Conservation (phyloP, 208 protist genomes). For the Wallacemonas sp. region DNA sequence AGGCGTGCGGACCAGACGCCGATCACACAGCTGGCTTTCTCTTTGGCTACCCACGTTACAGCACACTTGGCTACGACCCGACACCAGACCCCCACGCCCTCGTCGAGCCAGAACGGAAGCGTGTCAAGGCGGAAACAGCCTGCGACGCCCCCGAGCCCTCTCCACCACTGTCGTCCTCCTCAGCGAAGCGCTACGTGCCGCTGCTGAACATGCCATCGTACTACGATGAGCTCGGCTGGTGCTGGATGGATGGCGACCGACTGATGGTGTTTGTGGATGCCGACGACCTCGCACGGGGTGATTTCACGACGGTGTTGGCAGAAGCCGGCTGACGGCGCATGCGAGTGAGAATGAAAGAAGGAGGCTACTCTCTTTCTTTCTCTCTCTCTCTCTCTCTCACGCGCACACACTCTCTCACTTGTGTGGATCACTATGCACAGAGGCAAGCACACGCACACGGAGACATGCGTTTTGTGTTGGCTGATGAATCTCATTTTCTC, state of each 20-base stretch:
- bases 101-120: conserved; percentile 6
- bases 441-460: no score
- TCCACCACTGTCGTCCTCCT: background rate
- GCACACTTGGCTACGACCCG: conserved; percentile 4
- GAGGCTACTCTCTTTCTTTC: conserved; percentile 1
- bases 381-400: conserved; percentile 1
- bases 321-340: background rate
- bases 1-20: background rate
- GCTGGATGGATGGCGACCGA: conserved; percentile 11
- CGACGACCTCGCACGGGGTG: background rate
- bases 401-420: conserved; percentile 8
- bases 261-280: conserved; percentile 3
- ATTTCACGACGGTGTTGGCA: background rate
- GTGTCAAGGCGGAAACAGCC: background rate
- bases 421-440: no score
- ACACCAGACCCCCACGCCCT: conserved; percentile 4
- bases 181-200: conserved; percentile 1
- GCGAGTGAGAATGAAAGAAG: no score
- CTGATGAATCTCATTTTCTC: no score
- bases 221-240: conserved; percentile 3
- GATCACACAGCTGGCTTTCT: conserved; percentile 2
- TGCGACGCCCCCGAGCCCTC: background rate
- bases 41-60: conserved; percentile 8
- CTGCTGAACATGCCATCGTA: conserved; percentile 12
- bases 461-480: no score